A percentile compares a stretch with the other conserved stretches of the same genome.
Evolutionary conservation across 192 early-diverging fungal genomes (phyloP).

Genomic region (Podila horticola): DNA sequence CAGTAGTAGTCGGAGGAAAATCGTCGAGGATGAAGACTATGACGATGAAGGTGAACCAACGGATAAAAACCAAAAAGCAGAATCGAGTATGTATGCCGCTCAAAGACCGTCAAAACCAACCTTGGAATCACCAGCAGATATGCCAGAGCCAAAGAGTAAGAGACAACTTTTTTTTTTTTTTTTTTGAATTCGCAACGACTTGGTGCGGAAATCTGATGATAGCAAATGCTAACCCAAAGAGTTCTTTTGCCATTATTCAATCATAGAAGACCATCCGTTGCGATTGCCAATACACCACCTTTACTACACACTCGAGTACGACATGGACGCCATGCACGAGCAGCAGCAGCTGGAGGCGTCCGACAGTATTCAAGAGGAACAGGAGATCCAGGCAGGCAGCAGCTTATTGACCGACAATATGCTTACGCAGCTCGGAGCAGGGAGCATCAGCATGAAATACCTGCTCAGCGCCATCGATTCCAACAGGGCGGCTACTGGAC

Average conservation of each 20-base stretch:
- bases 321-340: slow-evolving; percentile 65
- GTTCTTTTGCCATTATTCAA: neutral
- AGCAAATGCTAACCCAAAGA: neutral
- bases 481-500: slow-evolving; percentile 68
- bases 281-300: slow-evolving; percentile 66
- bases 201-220: slow-evolving; percentile 1
- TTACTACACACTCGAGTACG: slow-evolving; percentile 75
- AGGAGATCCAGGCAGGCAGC: slow-evolving; percentile 31
- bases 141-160: neutral
- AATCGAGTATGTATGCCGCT: neutral
- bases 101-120: neutral
- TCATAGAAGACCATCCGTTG: slow-evolving; percentile 26
- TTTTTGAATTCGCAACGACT: neutral
- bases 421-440: slow-evolving; percentile 28
- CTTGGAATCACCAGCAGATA: neutral
- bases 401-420: slow-evolving; percentile 26
- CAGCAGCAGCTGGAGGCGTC: slow-evolving; percentile 54
- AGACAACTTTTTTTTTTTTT: neutral
- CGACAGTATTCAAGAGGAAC: slow-evolving; percentile 40
- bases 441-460: slow-evolving; percentile 66
- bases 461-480: slow-evolving; percentile 80
- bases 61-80: slow-evolving; percentile 1
- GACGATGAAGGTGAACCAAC: slow-evolving; percentile 33
- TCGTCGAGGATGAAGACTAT: slow-evolving; percentile 50
- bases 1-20: slow-evolving; percentile 31